Evolutionary conservation across 2,329 filamentous ascomycete genomes (phyloP).

Genomic region (Dactylonectria macrodidyma): DNA sequence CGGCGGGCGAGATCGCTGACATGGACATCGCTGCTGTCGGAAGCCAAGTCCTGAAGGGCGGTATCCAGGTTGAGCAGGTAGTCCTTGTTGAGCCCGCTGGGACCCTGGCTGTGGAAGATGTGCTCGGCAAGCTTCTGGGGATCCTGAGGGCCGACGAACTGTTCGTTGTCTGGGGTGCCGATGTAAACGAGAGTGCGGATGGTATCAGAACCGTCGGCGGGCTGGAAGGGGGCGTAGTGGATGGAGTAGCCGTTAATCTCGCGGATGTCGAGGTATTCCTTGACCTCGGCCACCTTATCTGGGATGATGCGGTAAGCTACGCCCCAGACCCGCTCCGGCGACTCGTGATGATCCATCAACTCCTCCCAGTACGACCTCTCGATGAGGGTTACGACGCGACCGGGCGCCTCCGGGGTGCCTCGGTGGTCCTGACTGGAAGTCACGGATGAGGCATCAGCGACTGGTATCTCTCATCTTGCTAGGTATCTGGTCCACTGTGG

Average conservation of each 20-base stretch:
- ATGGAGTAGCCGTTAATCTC: conserved; percentile 98
- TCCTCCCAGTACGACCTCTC: conserved; percentile 86
- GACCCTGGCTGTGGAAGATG: conserved; percentile 82
- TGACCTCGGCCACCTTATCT: conserved; percentile 82
- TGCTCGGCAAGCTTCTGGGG: conserved; percentile 83
- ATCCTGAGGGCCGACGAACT: conserved; percentile 90
- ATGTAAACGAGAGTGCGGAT: conserved; percentile 87
- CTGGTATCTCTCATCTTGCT: not conserved
- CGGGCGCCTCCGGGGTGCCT: conserved; percentile 88
- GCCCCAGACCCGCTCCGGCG: conserved; percentile 84
- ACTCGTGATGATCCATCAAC: conserved; percentile 77
- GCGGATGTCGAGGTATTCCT: conserved; percentile 92
- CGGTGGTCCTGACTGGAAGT: conserved; percentile 87
- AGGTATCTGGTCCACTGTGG: not conserved
- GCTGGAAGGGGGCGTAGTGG: conserved; percentile 87
- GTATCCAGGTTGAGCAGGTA: conserved; percentile 87
- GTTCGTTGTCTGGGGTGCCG: conserved; percentile 91
- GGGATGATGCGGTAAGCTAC: conserved; percentile 89
- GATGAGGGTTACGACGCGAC: conserved; percentile 94
- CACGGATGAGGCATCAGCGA: conserved; percentile 25
- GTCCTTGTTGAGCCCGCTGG: conserved; percentile 91
- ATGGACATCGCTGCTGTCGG: conserved; percentile 86
- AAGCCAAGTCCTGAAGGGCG: conserved; percentile 80
- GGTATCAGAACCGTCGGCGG: conserved; percentile 54
- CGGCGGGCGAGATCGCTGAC: conserved; percentile 84